These are phyloP conservation scores for Fusarium camptoceras DNA, from an alignment of 2,329 filamentous ascomycete genomes.

Conservation along the genomic window DNA sequence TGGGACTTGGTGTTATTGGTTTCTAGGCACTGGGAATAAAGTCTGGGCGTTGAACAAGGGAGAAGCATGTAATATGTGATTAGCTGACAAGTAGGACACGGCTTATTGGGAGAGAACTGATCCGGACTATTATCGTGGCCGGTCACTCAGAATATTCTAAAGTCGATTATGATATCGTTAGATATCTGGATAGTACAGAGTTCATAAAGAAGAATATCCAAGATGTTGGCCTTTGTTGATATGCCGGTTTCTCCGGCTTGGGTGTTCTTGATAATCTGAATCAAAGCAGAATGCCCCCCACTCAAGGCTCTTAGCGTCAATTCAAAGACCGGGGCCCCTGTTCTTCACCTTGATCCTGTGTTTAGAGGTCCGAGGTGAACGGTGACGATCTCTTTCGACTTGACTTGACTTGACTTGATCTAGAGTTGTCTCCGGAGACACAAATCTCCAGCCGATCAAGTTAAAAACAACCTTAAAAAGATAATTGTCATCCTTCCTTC, in stretches of 20 bases:
- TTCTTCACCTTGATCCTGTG: slow-evolving; percentile 6
- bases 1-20: slow-evolving; percentile 7
- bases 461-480: slow-evolving; percentile 26
- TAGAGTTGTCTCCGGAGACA: slow-evolving; percentile 12
- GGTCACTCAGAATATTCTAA: background rate
- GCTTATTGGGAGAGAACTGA: slow-evolving; percentile 1
- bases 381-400: slow-evolving; percentile 24
- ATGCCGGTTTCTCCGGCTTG: slow-evolving; percentile 35
- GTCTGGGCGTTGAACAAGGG: slow-evolving; percentile 27
- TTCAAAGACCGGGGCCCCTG: slow-evolving; percentile 26
- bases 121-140: slow-evolving; percentile 13
- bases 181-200: background rate
- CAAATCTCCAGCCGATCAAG: slow-evolving; percentile 32
- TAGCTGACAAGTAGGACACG: slow-evolving; percentile 24
- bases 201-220: background rate
- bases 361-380: slow-evolving; percentile 1
- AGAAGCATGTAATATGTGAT: slow-evolving; percentile 20
- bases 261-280: slow-evolving; percentile 24
- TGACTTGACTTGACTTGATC: slow-evolving; percentile 6
- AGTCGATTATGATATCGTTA: background rate
- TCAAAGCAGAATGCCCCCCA: slow-evolving; percentile 40
- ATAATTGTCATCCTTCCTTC: background rate
- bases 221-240: background rate
- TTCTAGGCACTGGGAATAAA: slow-evolving; percentile 4
- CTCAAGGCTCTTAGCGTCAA: slow-evolving; percentile 39